Percentiles rank a stretch among this genome's conserved stretches.
Conservation (phyloP, 768 basidiomycete species). For the Multifurca ochricompacta region DNA sequence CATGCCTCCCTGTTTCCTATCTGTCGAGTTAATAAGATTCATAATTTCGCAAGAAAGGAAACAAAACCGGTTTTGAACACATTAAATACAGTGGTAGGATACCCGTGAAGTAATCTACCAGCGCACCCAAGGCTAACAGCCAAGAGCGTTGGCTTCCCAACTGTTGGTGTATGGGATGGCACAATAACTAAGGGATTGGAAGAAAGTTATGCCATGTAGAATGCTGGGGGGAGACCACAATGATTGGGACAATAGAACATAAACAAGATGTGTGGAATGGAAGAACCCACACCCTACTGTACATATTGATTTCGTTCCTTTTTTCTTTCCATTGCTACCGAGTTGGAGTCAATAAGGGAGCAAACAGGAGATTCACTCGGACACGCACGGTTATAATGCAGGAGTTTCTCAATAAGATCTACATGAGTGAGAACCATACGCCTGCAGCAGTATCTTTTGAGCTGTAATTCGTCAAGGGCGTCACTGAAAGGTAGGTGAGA, state of each 20-base stretch:
- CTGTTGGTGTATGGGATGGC: not conserved
- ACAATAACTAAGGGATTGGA: no score
- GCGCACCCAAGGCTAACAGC: no score
- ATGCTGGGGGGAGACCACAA: not conserved
- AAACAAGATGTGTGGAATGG: not conserved
- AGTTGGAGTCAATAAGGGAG: not conserved
- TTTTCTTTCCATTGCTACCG: conserved; percentile 24
- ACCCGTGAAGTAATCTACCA: no score
- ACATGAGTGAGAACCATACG: conserved; percentile 98
- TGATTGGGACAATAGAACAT: not conserved
- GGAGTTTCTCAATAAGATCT: conserved; percentile 92
- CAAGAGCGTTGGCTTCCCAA: no score
- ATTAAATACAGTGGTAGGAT: no score
- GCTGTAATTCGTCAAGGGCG: conserved; percentile 78
- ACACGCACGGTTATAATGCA: conserved; percentile 88
- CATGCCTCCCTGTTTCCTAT: no score
- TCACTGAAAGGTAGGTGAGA: conserved; percentile 44
- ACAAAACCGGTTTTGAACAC: no score
- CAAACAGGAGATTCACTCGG: not conserved
- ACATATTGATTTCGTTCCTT: conserved; percentile 19
- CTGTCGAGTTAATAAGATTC: no score
- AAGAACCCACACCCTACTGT: not conserved
- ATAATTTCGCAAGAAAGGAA: no score
- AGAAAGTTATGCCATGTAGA: not conserved
- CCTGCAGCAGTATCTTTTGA: conserved; percentile 93